Conservation (phyloP, 1,284 basidiomycete species). For the Sphagnurus paluster region DNA sequence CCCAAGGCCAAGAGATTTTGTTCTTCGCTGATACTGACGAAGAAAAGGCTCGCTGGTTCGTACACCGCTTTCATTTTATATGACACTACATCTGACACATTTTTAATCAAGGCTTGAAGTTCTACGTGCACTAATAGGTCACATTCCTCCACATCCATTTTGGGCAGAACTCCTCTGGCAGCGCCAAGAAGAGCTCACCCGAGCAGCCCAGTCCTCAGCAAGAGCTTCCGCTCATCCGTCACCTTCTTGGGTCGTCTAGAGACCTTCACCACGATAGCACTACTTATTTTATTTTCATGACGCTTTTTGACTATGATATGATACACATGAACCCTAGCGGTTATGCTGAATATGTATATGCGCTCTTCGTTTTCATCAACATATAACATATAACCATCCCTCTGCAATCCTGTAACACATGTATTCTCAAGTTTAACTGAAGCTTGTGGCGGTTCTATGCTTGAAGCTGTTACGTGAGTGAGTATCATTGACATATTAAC, state of each 20-base stretch:
- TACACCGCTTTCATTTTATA: neutral
- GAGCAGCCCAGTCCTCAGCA: slow-evolving; percentile 28
- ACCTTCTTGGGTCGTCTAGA: slow-evolving; percentile 18
- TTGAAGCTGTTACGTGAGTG: too few species aligned
- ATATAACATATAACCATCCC: too few species aligned
- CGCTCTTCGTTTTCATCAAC: too few species aligned
- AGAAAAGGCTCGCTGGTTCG: slow-evolving; percentile 86
- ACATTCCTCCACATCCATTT: slow-evolving; percentile 84
- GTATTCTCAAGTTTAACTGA: too few species aligned
- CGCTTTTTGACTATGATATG: too few species aligned
- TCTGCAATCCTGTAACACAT: too few species aligned
- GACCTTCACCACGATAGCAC: slow-evolving; percentile 16
- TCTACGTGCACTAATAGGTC: slow-evolving; percentile 77
- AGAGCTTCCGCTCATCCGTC: slow-evolving; percentile 14
- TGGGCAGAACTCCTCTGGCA: slow-evolving; percentile 91
- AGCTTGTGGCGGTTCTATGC: too few species aligned
- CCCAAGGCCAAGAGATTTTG: slow-evolving; percentile 76
- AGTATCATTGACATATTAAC: too few species aligned
- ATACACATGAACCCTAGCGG: too few species aligned
- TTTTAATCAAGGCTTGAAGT: slow-evolving; percentile 71
- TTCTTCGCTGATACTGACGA: slow-evolving; percentile 93
- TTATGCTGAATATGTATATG: too few species aligned
- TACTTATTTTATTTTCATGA: too few species aligned
- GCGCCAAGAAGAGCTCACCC: slow-evolving; percentile 53
- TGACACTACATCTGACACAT: neutral